phyloP scores from a whole-genome alignment of 345 rosid species.

The Arabidopsis suecica region DNA sequence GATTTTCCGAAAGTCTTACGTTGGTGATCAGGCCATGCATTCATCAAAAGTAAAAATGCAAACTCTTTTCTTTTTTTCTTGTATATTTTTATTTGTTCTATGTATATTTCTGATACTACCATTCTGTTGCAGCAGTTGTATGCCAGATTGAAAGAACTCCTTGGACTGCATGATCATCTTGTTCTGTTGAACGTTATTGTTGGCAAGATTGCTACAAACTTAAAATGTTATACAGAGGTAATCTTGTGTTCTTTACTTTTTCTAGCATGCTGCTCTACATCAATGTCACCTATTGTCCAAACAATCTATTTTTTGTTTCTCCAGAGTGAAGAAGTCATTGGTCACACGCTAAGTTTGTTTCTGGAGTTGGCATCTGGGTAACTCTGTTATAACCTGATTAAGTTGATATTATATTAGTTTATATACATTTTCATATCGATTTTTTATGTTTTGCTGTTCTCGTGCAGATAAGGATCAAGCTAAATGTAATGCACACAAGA shows the following conservation, averaged over 20 bases:
- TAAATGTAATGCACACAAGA: neutral
- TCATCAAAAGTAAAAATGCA: constrained; percentile 86
- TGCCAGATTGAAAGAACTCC: constrained; percentile 89
- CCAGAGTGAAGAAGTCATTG: constrained; percentile 93
- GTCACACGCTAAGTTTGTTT: constrained; percentile 94
- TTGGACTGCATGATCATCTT: constrained; percentile 94
- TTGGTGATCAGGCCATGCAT: constrained; percentile 99
- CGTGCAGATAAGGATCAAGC: constrained; percentile 55
- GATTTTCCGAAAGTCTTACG: constrained; percentile 96
- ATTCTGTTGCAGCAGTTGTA: constrained; percentile 88
- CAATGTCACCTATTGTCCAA: constrained; percentile 28
- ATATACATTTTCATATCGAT: constrained; percentile 13
- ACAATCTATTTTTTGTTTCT: constrained; percentile 39
- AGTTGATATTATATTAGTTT: neutral
- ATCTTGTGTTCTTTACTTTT: constrained; percentile 34
- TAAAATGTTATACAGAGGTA: constrained; percentile 93
- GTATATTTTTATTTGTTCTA: neutral
- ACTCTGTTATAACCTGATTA: constrained; percentile 42
- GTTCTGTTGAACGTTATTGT: constrained; percentile 86
- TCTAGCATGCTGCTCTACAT: constrained; percentile 18
- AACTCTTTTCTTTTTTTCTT: constrained; percentile 3
- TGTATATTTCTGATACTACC: constrained; percentile 44
- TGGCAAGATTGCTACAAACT: constrained; percentile 92
- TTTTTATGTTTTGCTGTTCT: constrained; percentile 25
- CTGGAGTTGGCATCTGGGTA: constrained; percentile 96